Evolutionary conservation across 1,284 basidiomycete genomes (phyloP), one percentile per base, ranked within the genome.

Genomic region (Leccinum glutinopallens): DNA sequence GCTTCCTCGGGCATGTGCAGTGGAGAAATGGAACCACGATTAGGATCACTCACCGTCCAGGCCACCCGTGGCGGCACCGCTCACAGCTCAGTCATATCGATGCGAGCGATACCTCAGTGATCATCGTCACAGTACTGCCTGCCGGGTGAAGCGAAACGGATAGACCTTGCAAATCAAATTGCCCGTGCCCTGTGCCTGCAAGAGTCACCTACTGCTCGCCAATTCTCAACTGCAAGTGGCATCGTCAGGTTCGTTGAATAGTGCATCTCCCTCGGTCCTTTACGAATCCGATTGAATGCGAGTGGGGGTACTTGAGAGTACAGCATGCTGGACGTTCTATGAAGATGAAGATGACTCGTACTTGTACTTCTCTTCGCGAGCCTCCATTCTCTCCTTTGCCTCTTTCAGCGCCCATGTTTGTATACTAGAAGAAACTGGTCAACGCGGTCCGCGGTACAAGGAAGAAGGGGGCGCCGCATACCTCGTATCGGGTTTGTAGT

Each of bases 401-500:
- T 96, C 94, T 70, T 89, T 83, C 75, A 95, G 78, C 49, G 94
- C 94, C 94, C 94, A 97, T 1, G 88, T 88, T 79, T 94, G 90
- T 77, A 96, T 90, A 74, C 94, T 95, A 35, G 59, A 63, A 12
- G 9, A 15, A 13, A 41, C 22, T 4, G 56, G 60, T 64, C 49
- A 65, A 49, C 10, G 29, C 29, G 15, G 9, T 15, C 25, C 17
- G 13, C 3, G n/a, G 25, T 22, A 12, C 22, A 5, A 37, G n/a
- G 51, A 39, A 59, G 55, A 35, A 58, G 9, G 19, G 46, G 41
- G 46, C 0, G 37, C n/a, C 6, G 79, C 91, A 70, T 73, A 96
- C 96, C 91, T 96, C 19, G 93, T 96, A 76, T 98, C 95, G 6
- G 97, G 96, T 82, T 97, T 97, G 85, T 96, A 98, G 79, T 94